Evolutionary conservation across 306 rosid genomes (phyloP).

Genomic region (Cercis canadensis): DNA sequence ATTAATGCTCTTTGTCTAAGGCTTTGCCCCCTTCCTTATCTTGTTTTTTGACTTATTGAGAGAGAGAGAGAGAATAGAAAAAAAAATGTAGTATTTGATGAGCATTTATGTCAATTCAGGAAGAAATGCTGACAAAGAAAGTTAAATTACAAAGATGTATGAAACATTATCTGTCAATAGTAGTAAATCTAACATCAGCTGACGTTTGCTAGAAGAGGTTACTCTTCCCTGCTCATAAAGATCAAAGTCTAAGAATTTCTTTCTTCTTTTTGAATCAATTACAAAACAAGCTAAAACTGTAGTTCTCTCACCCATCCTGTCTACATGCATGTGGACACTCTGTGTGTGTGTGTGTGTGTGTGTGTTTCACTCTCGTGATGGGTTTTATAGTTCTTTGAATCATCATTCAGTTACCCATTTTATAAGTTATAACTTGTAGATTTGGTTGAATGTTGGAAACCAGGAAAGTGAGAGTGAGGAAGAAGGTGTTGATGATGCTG

Average conservation of each 20-base stretch:
- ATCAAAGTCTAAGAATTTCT: slow-evolving; percentile 8
- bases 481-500: slow-evolving; percentile 60
- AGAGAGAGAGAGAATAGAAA: background rate
- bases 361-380: background rate
- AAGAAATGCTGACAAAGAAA: background rate
- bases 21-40: background rate
- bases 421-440: slow-evolving; percentile 1
- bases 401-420: background rate
- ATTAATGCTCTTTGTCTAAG: background rate
- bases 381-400: background rate
- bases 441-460: slow-evolving; percentile 28
- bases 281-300: background rate
- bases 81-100: background rate
- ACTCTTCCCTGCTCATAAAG: background rate
- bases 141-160: background rate
- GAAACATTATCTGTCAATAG: background rate
- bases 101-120: slow-evolving; percentile 5
- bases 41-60: background rate
- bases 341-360: background rate
- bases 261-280: background rate
- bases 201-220: slow-evolving; percentile 4
- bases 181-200: background rate
- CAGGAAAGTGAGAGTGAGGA: slow-evolving; percentile 75
- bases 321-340: background rate
- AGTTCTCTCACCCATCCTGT: background rate